A percentile compares a stretch with the other conserved stretches of the same genome.
Conservation (phyloP, 345 rosid species). For the Dimocarpus longan region DNA sequence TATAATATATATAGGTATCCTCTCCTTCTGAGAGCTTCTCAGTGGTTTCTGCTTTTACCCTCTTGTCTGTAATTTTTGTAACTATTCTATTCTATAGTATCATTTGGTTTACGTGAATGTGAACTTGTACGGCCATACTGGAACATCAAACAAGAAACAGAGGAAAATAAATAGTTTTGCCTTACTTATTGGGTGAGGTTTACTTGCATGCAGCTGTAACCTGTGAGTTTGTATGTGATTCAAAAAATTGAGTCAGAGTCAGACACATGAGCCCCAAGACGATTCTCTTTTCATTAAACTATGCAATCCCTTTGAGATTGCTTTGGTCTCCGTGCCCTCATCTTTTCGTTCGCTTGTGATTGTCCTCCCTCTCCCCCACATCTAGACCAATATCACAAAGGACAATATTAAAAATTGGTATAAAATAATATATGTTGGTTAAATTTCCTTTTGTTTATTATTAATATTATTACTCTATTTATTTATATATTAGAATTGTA, state of each 20-base stretch:
- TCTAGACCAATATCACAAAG: no score
- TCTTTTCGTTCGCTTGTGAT: background rate
- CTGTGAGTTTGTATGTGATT: background rate
- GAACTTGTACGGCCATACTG: conserved; percentile 25
- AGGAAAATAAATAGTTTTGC: background rate
- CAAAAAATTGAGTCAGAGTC: background rate
- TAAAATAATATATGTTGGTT: no score
- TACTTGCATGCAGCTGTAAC: conserved; percentile 22
- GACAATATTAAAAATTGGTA: no score
- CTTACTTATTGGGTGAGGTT: conserved; percentile 21
- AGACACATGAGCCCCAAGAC: background rate
- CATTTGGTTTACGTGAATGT: conserved; percentile 18
- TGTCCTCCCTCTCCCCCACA: no score
- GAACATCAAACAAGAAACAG: background rate
- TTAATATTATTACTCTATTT: no score
- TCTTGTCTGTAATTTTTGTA: conserved; percentile 1
- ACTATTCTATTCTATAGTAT: background rate
- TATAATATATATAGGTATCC: no score
- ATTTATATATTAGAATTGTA: no score
- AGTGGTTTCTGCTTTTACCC: background rate
- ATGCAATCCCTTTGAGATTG: background rate
- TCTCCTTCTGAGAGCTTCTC: no score
- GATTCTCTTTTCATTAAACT: conserved; percentile 8
- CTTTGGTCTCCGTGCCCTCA: background rate
- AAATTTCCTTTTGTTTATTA: no score